phyloP scores from a whole-genome alignment of 352 stramenopile genomes.

The Globisporangium megalacanthum region DNA sequence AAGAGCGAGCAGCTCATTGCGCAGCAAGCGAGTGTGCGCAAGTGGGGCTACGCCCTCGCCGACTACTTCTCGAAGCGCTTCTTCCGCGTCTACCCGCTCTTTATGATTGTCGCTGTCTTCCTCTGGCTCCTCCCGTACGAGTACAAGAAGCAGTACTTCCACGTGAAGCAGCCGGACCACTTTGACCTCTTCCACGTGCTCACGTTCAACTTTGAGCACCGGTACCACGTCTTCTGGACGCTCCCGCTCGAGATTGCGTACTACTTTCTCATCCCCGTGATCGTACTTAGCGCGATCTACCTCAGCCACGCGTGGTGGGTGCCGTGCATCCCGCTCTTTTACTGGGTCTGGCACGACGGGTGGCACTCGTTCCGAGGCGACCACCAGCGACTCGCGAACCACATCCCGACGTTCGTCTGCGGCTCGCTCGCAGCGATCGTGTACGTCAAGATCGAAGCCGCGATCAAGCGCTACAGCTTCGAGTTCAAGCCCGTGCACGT shows the following conservation, averaged over 20 bases:
- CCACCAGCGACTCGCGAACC: slow-evolving; percentile 20
- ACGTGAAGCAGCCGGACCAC: slow-evolving; percentile 10
- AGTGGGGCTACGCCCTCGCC: slow-evolving; percentile 11
- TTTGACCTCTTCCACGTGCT: slow-evolving; percentile 35
- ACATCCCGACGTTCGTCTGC: slow-evolving; percentile 29
- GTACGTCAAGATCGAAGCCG: slow-evolving; percentile 18
- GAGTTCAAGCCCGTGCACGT: slow-evolving; percentile 14
- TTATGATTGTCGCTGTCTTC: slow-evolving; percentile 24
- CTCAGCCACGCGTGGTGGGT: slow-evolving; percentile 17
- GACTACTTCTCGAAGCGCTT: slow-evolving; percentile 52
- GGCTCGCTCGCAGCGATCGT: slow-evolving; percentile 31
- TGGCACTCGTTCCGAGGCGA: slow-evolving; percentile 15
- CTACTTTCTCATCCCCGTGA: slow-evolving; percentile 32
- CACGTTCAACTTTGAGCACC: slow-evolving; percentile 16
- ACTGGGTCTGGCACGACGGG: slow-evolving; percentile 19
- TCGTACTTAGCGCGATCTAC: slow-evolving; percentile 12
- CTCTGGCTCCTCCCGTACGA: slow-evolving; percentile 28
- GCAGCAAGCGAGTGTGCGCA: slow-evolving; percentile 8
- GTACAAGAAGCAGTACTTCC: slow-evolving; percentile 24
- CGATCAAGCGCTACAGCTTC: slow-evolving; percentile 16
- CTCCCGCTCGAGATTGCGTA: slow-evolving; percentile 41
- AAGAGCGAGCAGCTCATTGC: slow-evolving; percentile 15
- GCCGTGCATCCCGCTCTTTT: slow-evolving; percentile 11
- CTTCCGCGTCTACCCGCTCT: slow-evolving; percentile 52
- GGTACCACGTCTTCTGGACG: slow-evolving; percentile 46